Evolutionary conservation across 2,329 filamentous ascomycete species (phyloP).

Genomic region (Fusarium nisikadoi): DNA sequence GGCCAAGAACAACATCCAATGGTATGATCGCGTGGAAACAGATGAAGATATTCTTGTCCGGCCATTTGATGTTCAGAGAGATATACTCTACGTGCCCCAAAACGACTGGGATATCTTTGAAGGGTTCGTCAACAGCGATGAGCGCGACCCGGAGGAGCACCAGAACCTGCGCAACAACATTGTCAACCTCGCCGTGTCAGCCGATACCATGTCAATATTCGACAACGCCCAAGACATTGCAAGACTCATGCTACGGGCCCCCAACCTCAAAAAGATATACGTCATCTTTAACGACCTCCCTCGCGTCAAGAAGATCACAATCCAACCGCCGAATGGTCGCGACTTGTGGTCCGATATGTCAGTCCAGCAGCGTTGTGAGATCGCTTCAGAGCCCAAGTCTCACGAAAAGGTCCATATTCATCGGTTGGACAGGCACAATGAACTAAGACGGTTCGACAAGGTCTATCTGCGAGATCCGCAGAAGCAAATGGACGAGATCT

Average conservation of each 20-base stretch:
- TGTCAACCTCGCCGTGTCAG: not conserved
- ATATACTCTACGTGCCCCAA: not conserved
- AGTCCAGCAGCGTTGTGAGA: not conserved
- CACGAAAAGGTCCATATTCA: not conserved
- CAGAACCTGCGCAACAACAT: not conserved
- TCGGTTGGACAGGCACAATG: not conserved
- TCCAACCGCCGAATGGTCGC: not conserved
- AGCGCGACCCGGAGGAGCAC: not conserved
- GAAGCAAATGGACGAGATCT: not conserved
- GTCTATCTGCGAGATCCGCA: not conserved
- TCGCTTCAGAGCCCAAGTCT: not conserved
- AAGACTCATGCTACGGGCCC: not conserved
- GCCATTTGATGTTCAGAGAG: not conserved
- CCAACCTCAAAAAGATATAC: not conserved
- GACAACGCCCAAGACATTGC: not conserved
- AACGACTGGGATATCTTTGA: not conserved
- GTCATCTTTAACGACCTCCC: not conserved
- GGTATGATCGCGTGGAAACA: not conserved
- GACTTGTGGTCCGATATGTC: not conserved
- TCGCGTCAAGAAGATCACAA: not conserved
- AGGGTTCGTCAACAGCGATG: not conserved
- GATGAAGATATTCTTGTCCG: not conserved
- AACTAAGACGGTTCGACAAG: not conserved
- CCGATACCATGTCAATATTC: not conserved
- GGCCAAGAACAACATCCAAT: not conserved